Evolutionary conservation across 495 filamentous ascomycete genomes (phyloP).

Genomic region (Neurospora sp.): DNA sequence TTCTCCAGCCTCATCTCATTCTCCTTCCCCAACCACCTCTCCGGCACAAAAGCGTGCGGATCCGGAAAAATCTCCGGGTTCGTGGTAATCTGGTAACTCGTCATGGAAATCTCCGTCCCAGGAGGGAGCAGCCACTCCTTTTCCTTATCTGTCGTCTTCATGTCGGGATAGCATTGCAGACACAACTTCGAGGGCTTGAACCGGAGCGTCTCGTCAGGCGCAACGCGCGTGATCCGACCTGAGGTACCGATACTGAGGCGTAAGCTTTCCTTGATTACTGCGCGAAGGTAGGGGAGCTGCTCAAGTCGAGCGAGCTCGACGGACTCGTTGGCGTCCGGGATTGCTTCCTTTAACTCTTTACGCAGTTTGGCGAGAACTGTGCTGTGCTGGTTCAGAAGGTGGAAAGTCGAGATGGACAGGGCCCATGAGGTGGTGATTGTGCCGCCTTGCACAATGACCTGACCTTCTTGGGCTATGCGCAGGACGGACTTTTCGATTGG

Average conservation of each 20-base stretch:
- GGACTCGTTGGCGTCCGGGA: slow-evolving; percentile 1
- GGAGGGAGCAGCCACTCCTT: not conserved
- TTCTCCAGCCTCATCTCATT: not conserved
- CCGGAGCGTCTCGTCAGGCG: slow-evolving; percentile 29
- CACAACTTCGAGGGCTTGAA: slow-evolving; percentile 12
- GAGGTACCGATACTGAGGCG: slow-evolving; percentile 31
- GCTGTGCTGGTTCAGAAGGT: slow-evolving; percentile 17
- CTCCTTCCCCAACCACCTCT: slow-evolving; percentile 34
- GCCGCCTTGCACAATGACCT: slow-evolving; percentile 17
- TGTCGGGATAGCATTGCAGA: not conserved
- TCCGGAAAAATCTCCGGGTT: slow-evolving; percentile 32
- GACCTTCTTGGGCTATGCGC: slow-evolving; percentile 23
- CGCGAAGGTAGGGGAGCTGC: slow-evolving; percentile 25
- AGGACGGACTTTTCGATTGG: slow-evolving; percentile 12
- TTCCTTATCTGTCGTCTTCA: not conserved
- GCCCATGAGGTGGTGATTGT: slow-evolving; percentile 18
- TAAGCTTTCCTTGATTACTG: slow-evolving; percentile 34
- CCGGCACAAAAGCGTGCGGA: slow-evolving; percentile 31
- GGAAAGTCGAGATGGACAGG: slow-evolving; percentile 16
- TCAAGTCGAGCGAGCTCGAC: not conserved
- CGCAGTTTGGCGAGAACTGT: not conserved
- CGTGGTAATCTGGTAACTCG: slow-evolving; percentile 28
- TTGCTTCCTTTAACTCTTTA: slow-evolving; percentile 13
- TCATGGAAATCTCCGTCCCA: slow-evolving; percentile 30
- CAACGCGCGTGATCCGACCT: slow-evolving; percentile 30